Percentiles rank a stretch among this genome's conserved stretches.
Conservation (phyloP, 257 asterid genomes). For the Thymus mandschuricus region DNA sequence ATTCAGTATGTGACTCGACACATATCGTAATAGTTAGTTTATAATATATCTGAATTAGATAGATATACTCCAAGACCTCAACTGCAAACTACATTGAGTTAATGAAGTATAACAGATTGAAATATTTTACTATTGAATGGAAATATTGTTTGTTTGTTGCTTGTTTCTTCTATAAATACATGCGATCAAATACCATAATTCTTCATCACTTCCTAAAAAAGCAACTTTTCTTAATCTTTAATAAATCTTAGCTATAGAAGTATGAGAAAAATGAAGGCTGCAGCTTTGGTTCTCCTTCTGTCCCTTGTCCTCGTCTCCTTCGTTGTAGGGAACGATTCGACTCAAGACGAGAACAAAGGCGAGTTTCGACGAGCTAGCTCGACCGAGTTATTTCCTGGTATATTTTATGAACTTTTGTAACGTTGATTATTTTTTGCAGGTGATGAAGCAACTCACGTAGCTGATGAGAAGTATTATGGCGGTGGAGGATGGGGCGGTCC, state of each 20-base stretch:
- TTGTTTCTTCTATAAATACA: constrained; percentile 32
- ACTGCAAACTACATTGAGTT: constrained; percentile 38
- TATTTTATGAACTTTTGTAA: not conserved
- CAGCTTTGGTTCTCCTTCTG: constrained; percentile 21
- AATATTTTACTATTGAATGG: constrained; percentile 18
- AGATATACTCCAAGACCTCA: constrained; percentile 31
- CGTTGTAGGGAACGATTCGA: constrained; percentile 26
- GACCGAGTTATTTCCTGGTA: not conserved
- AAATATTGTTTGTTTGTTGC: not conserved
- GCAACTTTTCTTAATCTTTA: not conserved
- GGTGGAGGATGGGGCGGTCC: constrained; percentile 33
- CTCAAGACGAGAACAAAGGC: constrained; percentile 31
- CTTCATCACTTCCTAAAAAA: constrained; percentile 13
- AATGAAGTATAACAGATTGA: not conserved
- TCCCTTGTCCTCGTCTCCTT: constrained; percentile 36
- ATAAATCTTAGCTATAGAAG: not conserved
- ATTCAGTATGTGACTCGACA: too few species aligned
- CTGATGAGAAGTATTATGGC: constrained; percentile 23
- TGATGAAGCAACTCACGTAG: constrained; percentile 9
- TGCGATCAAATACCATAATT: not conserved
- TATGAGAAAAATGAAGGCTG: constrained; percentile 28
- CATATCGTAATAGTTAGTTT: too few species aligned
- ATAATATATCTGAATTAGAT: not conserved
- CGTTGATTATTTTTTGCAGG: not conserved
- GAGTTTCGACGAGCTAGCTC: constrained; percentile 7